Evolutionary conservation across 495 filamentous ascomycete species (phyloP), one percentile per base, ranked within the genome.

Genomic region (Talaromyces thailandensis): DNA sequence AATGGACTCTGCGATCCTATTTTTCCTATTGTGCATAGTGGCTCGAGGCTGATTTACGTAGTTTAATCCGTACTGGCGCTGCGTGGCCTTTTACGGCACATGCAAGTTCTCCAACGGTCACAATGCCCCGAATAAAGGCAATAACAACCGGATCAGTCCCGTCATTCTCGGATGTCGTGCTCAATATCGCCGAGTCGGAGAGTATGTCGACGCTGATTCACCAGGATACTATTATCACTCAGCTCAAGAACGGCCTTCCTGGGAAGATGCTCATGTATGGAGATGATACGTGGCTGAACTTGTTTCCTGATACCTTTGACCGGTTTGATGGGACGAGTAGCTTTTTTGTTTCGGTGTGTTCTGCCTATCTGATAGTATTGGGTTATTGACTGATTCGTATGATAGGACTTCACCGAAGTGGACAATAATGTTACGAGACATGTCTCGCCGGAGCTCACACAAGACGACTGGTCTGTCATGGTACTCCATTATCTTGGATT

Each of bases 361-460:
- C 55, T 67, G 9, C 3, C 4, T 7, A 65, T 55, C 53, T 35
- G 35, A 69, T 45, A 23, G n/a, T 2, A 35, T 35, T 31, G 16
- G 35, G 35, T 23, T 45, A 11, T 28, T 53, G 58, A 69, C 69
- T 76, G 56, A 77, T 40, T 25, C 50, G 59, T 62, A 11, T 43
- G 35, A n/a, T 67, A 96, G 92, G 95, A 99, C 72, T 98, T 97
- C 65, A 92, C 90, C 18, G 94, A 98, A 78, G 94, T 98, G 60
- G 94, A 98, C 72, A 87, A 90, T 68, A 98, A 99, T 76, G 94
- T 99, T 68, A 99, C 94, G 7, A 83, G 94, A 58, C 92, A 99
- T 75, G 75, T 98, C 37, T 78, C 88, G 6, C 75, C 77, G 12
- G 93, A 98, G 73, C 81, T 98, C 62, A 68, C 73, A 37, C 82